phyloP scores from a whole-genome alignment of 225 moss, liverwort and hornwort species.

The Pleurozium schreberi region DNA sequence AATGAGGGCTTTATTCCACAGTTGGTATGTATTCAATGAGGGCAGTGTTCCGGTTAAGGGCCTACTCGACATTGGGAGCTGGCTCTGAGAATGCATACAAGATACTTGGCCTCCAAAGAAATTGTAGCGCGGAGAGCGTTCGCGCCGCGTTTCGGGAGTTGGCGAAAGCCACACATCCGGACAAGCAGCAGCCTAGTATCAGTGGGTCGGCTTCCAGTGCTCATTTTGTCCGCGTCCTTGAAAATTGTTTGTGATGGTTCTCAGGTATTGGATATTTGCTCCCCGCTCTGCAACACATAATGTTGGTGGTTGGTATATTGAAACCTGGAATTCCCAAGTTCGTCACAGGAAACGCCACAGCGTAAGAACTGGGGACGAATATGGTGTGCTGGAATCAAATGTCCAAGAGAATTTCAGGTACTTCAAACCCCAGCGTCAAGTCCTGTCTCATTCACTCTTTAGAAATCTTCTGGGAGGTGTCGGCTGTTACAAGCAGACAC shows the following conservation, averaged over 20 bases:
- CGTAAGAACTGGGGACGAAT: background rate
- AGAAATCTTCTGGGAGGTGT: background rate
- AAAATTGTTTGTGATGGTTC: background rate
- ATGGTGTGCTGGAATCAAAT: background rate
- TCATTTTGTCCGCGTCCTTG: conserved; percentile 62
- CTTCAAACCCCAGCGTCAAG: background rate
- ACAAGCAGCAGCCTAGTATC: conserved; percentile 51
- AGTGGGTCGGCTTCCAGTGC: conserved; percentile 29
- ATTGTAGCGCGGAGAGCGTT: conserved; percentile 38
- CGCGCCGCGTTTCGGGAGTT: conserved; percentile 62
- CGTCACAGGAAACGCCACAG: conserved; percentile 3
- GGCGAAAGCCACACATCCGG: conserved; percentile 94
- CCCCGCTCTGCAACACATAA: conserved; percentile 83
- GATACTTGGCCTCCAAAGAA: conserved; percentile 56
- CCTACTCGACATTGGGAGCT: conserved; percentile 10
- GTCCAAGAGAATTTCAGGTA: conserved; percentile 18
- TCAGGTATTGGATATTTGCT: conserved; percentile 89
- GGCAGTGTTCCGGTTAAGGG: conserved; percentile 1
- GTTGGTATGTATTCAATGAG: conserved; percentile 3
- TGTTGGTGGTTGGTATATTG: conserved; percentile 96
- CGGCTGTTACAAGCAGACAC: background rate
- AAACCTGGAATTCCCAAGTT: conserved; percentile 44
- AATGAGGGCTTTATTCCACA: background rate
- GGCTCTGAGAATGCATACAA: conserved; percentile 66
- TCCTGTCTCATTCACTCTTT: background rate